These are phyloP conservation scores for Nemania sp. DNA, from an alignment of 2,329 filamentous ascomycete genomes.

Conservation along the genomic window DNA sequence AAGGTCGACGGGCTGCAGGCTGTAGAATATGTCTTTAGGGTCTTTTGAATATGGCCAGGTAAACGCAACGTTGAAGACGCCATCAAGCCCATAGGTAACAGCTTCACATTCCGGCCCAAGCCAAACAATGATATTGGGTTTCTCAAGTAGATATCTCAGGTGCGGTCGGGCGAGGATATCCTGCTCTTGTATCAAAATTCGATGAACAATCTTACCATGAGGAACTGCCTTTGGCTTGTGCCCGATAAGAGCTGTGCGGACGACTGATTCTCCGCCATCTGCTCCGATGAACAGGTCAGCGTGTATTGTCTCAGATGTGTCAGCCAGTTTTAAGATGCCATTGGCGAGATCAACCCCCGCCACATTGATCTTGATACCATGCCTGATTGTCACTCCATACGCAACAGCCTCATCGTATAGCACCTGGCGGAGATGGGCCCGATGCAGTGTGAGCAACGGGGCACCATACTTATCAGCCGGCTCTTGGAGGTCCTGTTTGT, in stretches of 20 bases:
- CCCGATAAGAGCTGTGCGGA: slow-evolving; percentile 23
- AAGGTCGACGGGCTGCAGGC: slow-evolving; percentile 23
- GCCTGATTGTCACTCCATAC: slow-evolving; percentile 22
- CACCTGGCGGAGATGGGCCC: slow-evolving; percentile 26
- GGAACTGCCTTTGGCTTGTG: slow-evolving; percentile 22
- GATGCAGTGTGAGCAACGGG: slow-evolving; percentile 29
- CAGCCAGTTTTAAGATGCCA: slow-evolving; percentile 13
- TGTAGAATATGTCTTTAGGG: slow-evolving; percentile 26
- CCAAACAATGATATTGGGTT: slow-evolving; percentile 29
- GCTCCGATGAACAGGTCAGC: slow-evolving; percentile 28
- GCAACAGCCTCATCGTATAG: slow-evolving; percentile 29
- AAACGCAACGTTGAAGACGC: slow-evolving; percentile 28
- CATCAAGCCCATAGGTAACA: slow-evolving; percentile 28
- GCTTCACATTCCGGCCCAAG: slow-evolving; percentile 28
- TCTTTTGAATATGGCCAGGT: slow-evolving; percentile 29
- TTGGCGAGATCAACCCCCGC: slow-evolving; percentile 17
- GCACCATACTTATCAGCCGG: slow-evolving; percentile 20
- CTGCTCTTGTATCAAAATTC: slow-evolving; percentile 26
- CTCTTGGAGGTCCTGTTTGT: slow-evolving; percentile 24
- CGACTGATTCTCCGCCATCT: slow-evolving; percentile 22
- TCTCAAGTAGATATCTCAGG: slow-evolving; percentile 23
- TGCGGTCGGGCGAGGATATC: slow-evolving; percentile 22
- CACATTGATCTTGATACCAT: slow-evolving; percentile 22
- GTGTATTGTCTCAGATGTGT: slow-evolving; percentile 12
- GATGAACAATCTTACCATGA: slow-evolving; percentile 30